Conservation (phyloP, 2,329 filamentous ascomycete genomes). For the Trichoderma hamatum region DNA sequence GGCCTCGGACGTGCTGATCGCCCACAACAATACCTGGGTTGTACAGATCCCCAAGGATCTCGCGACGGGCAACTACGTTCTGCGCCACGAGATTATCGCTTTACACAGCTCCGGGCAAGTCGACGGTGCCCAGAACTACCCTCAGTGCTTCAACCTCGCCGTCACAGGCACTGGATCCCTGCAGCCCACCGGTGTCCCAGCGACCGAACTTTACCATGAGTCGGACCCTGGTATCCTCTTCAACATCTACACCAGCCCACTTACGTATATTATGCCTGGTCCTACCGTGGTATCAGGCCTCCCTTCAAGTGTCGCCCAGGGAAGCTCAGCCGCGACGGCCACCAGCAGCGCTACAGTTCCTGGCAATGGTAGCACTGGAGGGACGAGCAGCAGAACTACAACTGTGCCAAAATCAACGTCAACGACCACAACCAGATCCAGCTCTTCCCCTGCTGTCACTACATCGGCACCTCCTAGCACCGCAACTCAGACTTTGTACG, state of each 20-base stretch:
- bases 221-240: constrained; percentile 43
- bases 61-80: constrained; percentile 56
- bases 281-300: constrained; percentile 37
- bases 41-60: constrained; percentile 53
- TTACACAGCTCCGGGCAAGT: constrained; percentile 51
- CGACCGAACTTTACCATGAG: constrained; percentile 43
- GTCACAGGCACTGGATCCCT: constrained; percentile 47
- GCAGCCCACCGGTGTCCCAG: constrained; percentile 40
- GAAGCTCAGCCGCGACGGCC: constrained; percentile 33
- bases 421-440: not conserved
- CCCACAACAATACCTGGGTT: constrained; percentile 55
- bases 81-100: constrained; percentile 59
- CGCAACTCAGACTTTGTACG: constrained; percentile 16
- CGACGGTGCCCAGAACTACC: constrained; percentile 54
- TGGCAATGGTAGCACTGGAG: constrained; percentile 4
- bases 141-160: constrained; percentile 56
- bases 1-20: constrained; percentile 50
- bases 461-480: constrained; percentile 3
- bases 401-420: constrained; percentile 1
- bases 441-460: constrained; percentile 6
- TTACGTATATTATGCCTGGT: constrained; percentile 40
- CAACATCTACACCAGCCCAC: constrained; percentile 39
- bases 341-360: constrained; percentile 27
- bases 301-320: constrained; percentile 34
- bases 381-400: constrained; percentile 3